These are phyloP conservation scores for Sporothrix pseudoabietina DNA, from an alignment of 2,329 filamentous ascomycete species.

Conservation along the genomic window DNA sequence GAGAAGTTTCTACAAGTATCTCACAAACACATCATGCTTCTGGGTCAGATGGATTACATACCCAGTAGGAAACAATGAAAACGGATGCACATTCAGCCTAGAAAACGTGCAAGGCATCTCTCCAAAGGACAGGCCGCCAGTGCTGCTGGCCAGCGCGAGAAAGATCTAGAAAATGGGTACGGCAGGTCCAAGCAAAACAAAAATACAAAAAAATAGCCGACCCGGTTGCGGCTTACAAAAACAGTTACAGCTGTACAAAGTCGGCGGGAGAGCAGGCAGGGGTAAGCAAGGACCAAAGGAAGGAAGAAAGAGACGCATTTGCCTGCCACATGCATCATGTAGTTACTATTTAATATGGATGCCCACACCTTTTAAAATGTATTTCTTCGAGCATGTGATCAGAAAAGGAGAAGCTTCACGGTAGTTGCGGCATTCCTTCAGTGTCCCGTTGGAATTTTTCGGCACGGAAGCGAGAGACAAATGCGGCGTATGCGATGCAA, in stretches of 20 bases:
- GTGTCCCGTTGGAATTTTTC: neutral
- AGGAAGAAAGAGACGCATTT: neutral
- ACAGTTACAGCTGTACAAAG: neutral
- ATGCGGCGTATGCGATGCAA: neutral
- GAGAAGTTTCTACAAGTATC: no score
- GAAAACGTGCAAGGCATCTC: neutral
- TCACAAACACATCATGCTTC: no score
- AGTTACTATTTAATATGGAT: neutral
- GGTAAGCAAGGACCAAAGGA: neutral
- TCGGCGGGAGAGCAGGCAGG: neutral
- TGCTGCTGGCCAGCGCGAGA: neutral
- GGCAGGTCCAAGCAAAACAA: neutral
- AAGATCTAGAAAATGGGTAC: neutral
- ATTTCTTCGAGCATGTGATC: neutral
- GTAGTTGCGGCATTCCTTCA: neutral
- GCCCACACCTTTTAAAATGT: neutral
- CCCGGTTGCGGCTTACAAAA: neutral
- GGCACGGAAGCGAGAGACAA: constrained; percentile 14
- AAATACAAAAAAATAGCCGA: neutral
- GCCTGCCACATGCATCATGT: neutral
- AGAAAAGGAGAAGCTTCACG: neutral
- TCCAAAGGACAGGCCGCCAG: neutral
- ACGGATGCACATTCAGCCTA: neutral
- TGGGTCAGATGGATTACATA: no score
- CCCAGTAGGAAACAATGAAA: no score